A percentile compares a stretch with the other conserved stretches of the same genome.
Evolutionary conservation across 768 basidiomycete genomes (phyloP).

Genomic region (Calocybe indica): DNA sequence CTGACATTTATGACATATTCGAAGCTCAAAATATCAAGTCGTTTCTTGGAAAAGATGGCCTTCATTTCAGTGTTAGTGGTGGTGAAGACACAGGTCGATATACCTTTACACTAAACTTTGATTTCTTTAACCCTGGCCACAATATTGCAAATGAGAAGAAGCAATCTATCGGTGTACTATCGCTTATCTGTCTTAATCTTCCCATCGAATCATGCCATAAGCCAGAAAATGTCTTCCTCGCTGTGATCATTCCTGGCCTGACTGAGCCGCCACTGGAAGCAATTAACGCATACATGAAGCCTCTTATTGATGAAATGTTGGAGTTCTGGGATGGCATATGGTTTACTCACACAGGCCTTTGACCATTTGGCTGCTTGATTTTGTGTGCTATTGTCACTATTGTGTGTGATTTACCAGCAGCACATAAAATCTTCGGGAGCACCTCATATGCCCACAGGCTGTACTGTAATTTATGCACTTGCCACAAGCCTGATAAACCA

Average conservation of each 20-base stretch:
- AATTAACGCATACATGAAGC: slow-evolving; percentile 19
- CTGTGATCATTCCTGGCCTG: slow-evolving; percentile 29
- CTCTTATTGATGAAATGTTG: slow-evolving; percentile 19
- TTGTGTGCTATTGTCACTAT: slow-evolving; percentile 18
- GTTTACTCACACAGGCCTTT: slow-evolving; percentile 11
- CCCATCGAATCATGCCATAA: slow-evolving; percentile 22
- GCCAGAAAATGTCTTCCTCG: slow-evolving; percentile 27
- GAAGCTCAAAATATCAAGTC: slow-evolving; percentile 15
- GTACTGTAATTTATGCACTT: slow-evolving; percentile 12
- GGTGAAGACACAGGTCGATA: slow-evolving; percentile 16
- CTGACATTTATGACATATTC: slow-evolving; percentile 17
- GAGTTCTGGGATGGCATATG: slow-evolving; percentile 25
- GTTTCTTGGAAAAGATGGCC: slow-evolving; percentile 20
- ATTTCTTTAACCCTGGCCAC: slow-evolving; percentile 28
- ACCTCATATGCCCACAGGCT: slow-evolving; percentile 9
- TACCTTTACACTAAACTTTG: slow-evolving; percentile 22
- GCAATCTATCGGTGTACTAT: slow-evolving; percentile 22
- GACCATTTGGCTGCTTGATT: slow-evolving; percentile 13
- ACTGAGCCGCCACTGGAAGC: slow-evolving; percentile 18
- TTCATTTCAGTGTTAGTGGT: slow-evolving; percentile 13
- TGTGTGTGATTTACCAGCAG: slow-evolving; percentile 31
- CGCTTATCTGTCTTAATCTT: slow-evolving; percentile 29
- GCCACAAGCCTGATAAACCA: not conserved
- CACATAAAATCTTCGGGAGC: slow-evolving; percentile 17
- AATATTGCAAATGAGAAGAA: slow-evolving; percentile 20